phyloP scores from a whole-genome alignment of 164 flowering plant genomes.

The Hamamelis virginiana region DNA sequence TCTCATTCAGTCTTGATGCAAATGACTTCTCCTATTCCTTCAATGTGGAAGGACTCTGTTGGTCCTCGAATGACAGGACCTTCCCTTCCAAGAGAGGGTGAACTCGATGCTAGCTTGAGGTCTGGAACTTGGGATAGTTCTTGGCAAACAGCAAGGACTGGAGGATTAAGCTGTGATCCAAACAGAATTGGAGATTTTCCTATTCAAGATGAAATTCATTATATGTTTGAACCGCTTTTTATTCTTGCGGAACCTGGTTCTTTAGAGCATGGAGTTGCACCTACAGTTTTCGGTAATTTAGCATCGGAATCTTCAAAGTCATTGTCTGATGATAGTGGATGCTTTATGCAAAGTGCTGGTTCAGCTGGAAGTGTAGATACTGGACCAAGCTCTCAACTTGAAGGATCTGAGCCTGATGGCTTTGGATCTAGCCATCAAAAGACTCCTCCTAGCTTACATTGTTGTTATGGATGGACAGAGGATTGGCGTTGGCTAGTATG shows the following conservation, averaged over 20 bases:
- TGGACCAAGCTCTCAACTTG: constrained; percentile 60
- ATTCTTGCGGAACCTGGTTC: constrained; percentile 91
- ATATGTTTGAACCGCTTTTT: constrained; percentile 93
- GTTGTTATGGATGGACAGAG: constrained; percentile 99
- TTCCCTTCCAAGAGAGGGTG: constrained; percentile 73
- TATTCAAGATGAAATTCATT: constrained; percentile 60
- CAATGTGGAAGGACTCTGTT: constrained; percentile 88
- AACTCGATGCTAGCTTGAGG: constrained; percentile 69
- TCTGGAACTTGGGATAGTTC: constrained; percentile 78
- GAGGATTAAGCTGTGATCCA: constrained; percentile 60
- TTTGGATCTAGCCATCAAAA: constrained; percentile 50
- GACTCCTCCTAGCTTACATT: constrained; percentile 71
- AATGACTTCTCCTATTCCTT: constrained; percentile 61
- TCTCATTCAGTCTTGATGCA: constrained; percentile 63
- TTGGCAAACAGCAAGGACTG: constrained; percentile 74
- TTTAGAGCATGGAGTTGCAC: constrained; percentile 63
- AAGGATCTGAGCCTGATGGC: constrained; percentile 60
- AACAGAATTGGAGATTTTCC: constrained; percentile 51
- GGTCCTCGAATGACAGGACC: constrained; percentile 64
- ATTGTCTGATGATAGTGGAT: constrained; percentile 60
- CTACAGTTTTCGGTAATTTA: constrained; percentile 33
- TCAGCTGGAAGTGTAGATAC: constrained; percentile 51
- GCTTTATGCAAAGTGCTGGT: constrained; percentile 46
- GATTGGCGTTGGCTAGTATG: constrained; percentile 99
- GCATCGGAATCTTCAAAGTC: constrained; percentile 50